phyloP scores from a whole-genome alignment of 176 grass and related monocot genomes.

The Carex scoparia region DNA sequence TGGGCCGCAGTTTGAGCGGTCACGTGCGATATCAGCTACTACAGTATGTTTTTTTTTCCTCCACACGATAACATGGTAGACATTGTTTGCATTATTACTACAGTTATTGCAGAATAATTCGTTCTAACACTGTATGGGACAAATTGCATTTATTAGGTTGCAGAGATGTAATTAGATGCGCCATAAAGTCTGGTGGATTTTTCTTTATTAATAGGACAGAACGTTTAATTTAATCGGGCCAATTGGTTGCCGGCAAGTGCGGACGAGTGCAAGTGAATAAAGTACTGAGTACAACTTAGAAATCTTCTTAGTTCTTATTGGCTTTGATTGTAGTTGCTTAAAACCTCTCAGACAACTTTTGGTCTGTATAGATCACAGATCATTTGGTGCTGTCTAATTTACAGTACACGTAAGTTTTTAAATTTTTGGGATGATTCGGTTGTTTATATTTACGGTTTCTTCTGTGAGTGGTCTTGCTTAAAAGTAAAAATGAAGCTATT shows the following conservation, averaged over 20 bases:
- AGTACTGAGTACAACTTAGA: background rate
- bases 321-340: background rate
- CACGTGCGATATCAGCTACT: background rate
- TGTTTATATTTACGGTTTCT: background rate
- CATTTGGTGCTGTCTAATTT: background rate
- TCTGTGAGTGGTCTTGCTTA: background rate
- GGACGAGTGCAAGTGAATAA: background rate
- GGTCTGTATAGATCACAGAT: slow-evolving; percentile 8
- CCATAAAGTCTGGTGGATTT: background rate
- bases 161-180: background rate
- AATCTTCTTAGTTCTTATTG: background rate
- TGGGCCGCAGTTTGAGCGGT: slow-evolving; percentile 19
- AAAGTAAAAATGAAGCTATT: background rate
- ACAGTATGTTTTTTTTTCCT: background rate
- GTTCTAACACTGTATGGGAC: background rate
- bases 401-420: background rate
- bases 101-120: background rate
- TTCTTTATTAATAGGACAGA: background rate
- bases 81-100: background rate
- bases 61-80: background rate
- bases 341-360: background rate
- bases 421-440: background rate
- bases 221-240: background rate
- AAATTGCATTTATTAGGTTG: slow-evolving; percentile 9
- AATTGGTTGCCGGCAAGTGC: background rate